Conservation (phyloP, 306 rosid species). For the Vigna radiata region DNA sequence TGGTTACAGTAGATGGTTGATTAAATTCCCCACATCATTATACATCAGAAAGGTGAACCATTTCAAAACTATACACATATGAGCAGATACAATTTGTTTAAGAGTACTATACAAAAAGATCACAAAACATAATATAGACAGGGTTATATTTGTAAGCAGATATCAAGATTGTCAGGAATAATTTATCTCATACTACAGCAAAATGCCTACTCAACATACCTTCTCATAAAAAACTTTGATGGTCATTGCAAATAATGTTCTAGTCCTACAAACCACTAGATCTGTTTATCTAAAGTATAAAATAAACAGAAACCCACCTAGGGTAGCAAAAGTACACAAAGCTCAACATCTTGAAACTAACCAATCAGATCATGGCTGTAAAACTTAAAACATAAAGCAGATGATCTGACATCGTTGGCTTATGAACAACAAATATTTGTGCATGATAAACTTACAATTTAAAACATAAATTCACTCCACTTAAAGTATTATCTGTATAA, state of each 20-base stretch:
- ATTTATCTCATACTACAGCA: slow-evolving; percentile 36
- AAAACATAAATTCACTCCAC: too few species aligned
- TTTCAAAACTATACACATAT: slow-evolving; percentile 22
- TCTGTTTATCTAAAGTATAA: neutral
- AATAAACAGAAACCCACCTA: slow-evolving; percentile 13
- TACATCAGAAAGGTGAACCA: slow-evolving; percentile 14
- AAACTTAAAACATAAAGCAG: slow-evolving; percentile 14
- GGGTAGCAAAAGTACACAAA: neutral
- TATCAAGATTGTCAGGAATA: slow-evolving; percentile 33
- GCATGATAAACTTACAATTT: too few species aligned
- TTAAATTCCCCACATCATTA: slow-evolving; percentile 2
- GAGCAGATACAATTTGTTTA: slow-evolving; percentile 22
- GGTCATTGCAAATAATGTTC: neutral
- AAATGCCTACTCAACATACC: slow-evolving; percentile 3
- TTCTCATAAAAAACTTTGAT: slow-evolving; percentile 3
- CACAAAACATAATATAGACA: slow-evolving; percentile 2
- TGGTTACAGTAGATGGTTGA: slow-evolving; percentile 11
- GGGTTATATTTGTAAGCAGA: slow-evolving; percentile 30
- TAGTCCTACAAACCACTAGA: slow-evolving; percentile 14
- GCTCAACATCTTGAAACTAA: slow-evolving; percentile 7
- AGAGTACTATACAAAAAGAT: neutral
- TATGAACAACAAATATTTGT: too few species aligned
- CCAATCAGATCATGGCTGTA: slow-evolving; percentile 19
- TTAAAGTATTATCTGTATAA: neutral
- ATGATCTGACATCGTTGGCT: neutral